Conservation (phyloP, 306 rosid species). For the Sicyos edulis region DNA sequence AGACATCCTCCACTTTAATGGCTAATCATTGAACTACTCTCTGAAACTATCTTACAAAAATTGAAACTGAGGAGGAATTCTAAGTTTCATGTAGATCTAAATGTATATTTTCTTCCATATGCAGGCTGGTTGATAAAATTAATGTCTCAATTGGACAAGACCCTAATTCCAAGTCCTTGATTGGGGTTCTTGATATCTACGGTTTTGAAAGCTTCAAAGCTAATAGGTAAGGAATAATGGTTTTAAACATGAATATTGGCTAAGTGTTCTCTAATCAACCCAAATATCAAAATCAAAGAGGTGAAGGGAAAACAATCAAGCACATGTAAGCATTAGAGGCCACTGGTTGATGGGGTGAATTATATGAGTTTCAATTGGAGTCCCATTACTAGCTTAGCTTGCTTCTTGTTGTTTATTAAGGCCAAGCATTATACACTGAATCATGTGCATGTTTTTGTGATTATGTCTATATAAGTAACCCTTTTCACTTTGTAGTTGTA, state of each 20-base stretch:
- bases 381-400: slow-evolving; percentile 4
- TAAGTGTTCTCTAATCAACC: not conserved
- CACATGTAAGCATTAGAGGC: slow-evolving; percentile 4
- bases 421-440: slow-evolving; percentile 1
- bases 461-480: slow-evolving; percentile 9
- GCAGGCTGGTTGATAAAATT: slow-evolving; percentile 96
- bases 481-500: slow-evolving; percentile 16
- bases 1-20: not conserved
- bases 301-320: not conserved
- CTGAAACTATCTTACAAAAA: not conserved
- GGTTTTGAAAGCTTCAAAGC: slow-evolving; percentile 97
- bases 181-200: slow-evolving; percentile 96
- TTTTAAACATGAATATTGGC: not conserved
- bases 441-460: slow-evolving; percentile 8
- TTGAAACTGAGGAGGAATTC: slow-evolving; percentile 7
- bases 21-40: slow-evolving; percentile 13
- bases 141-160: slow-evolving; percentile 94
- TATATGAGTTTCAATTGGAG: not conserved
- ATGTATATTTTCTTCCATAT: slow-evolving; percentile 26
- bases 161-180: slow-evolving; percentile 66
- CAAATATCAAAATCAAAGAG: too few relatives aligned
- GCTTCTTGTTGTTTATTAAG: slow-evolving; percentile 8
- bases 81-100: not conserved
- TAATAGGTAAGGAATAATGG: slow-evolving; percentile 66
- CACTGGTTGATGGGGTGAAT: slow-evolving; percentile 2